phyloP scores from a whole-genome alignment of 345 rosid genomes.

The Gossypium turneri region DNA sequence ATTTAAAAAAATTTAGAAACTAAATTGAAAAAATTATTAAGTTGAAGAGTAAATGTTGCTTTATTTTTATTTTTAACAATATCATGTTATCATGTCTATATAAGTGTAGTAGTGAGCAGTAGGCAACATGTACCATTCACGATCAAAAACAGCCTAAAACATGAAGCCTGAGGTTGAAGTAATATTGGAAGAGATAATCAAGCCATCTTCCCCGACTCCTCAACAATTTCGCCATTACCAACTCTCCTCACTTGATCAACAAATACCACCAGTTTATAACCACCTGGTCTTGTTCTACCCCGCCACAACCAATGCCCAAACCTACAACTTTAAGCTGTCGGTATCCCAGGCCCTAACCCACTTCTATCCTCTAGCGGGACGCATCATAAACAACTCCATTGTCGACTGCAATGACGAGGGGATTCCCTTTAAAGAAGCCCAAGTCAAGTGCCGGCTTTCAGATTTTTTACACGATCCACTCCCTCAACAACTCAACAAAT shows the following conservation, averaged over 20 bases:
- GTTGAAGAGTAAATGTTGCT: too few species aligned
- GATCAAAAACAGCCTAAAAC: background rate
- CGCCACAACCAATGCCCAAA: background rate
- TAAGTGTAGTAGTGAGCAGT: background rate
- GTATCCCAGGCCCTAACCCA: constrained; percentile 4
- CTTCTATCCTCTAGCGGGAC: constrained; percentile 11
- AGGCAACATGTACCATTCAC: background rate
- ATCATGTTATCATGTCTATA: background rate
- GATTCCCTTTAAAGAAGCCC: background rate
- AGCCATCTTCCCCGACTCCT: constrained; percentile 6
- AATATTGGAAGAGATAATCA: background rate
- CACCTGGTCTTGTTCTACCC: constrained; percentile 3
- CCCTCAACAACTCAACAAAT: constrained; percentile 3
- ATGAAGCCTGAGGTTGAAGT: constrained; percentile 3
- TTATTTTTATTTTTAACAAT: too few species aligned
- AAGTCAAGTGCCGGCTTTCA: background rate
- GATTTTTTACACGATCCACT: background rate
- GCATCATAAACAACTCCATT: background rate
- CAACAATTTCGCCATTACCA: background rate
- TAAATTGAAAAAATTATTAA: too few species aligned
- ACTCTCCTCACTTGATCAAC: constrained; percentile 11
- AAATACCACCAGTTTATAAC: background rate
- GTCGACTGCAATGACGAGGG: constrained; percentile 13
- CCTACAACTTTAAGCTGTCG: background rate
- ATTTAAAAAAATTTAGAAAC: too few species aligned